Evolutionary conservation across 768 basidiomycete species (phyloP), one percentile per base, ranked within the genome.

Genomic region (Cystobasidium tubakii): DNA sequence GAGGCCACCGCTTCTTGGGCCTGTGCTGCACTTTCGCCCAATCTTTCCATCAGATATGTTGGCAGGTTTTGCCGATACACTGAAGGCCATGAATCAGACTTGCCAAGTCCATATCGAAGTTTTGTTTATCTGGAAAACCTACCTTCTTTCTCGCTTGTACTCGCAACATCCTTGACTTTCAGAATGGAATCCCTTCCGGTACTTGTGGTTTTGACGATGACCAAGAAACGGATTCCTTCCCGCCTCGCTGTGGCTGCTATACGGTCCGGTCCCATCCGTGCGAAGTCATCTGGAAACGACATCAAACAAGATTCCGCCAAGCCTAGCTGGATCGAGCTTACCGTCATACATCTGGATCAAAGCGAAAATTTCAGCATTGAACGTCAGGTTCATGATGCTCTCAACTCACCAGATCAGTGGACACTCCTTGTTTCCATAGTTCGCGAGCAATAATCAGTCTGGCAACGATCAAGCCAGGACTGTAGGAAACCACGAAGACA

Each of bases 161-260:
- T 67, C 7, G 44, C 66, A 10, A 67, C 29, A 29, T 67, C 66
- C 44, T 67, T 67, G 23, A 67, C 44, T 31, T 67, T 67, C 25
- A 67, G 23, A 3, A 54, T 54, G 15, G 66, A 36, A 19, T 67
- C 66, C 31, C 66, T 43, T 2, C 44, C 66, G 9, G 50, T 67
- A 27, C 31, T 67, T 23, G 43, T 74, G 3, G 65, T 72, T 64
- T 77, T 77, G 43, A 76, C 76, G 25, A 78, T 77, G 44, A 78
- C 75, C 54, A 81, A 73, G 63, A 70, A 81, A 33, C 79, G 73
- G n/a, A 81, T 78, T 2, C 79, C 79, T 42, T 81, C 79, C 12
- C 76, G 73, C 1, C 77, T 53, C 44, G 79, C 77, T 9, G 77
- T 78, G 10, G 69, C 75, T 50, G 76, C 75, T 21, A 79, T 76